Evolutionary conservation across 805 yeast genomes (phyloP), one percentile per base, ranked within the genome.

Genomic region (Candida nemodendra): DNA sequence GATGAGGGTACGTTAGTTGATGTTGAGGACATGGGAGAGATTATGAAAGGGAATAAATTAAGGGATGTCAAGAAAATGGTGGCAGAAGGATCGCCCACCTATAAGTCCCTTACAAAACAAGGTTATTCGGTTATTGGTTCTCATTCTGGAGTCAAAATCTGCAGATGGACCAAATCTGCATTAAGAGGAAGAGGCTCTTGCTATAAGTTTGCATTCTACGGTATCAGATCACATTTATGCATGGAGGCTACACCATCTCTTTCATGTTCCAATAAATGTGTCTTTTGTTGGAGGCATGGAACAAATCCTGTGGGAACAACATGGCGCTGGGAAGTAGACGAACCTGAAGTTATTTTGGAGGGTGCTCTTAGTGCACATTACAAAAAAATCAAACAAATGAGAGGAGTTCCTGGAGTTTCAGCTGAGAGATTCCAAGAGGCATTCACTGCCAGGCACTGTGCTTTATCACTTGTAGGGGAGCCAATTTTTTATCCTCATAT

Each of bases 261-360:
- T 42, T 91, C 96, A 6, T 89, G 97, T 62, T 87, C 96, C 4
- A 89, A 89, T 58, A 89, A 89, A 60, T 89, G 97, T 72, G 96
- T 90, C 4, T 89, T 89, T 57, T 89, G 97, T 65, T 89, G 97
- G 97, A 76, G 97, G 59, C 97, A 89, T 62, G 97, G 97, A 33
- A 89, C 96, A 2, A 90, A 89, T 56, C 97, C 97, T 0, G 96
- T 90, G 2, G 96, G 96, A 13, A 89, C 95, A 19, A 82, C 83
- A 43, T 89, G 97, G 97, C 71, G 96, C 54, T 89, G 97, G 97
- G 91, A 88, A 54, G 85, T 88, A 11, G 96, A 89, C 61, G 81
- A 83, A 15, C 96, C 97, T 0, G 90, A 86, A 50, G 80, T 70
- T 43, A 86, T 89, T 34, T 58, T 89, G 39, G 78, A 84, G 31